Conservation (phyloP, 768 basidiomycete genomes). For the Cystoderma amianthinum region DNA sequence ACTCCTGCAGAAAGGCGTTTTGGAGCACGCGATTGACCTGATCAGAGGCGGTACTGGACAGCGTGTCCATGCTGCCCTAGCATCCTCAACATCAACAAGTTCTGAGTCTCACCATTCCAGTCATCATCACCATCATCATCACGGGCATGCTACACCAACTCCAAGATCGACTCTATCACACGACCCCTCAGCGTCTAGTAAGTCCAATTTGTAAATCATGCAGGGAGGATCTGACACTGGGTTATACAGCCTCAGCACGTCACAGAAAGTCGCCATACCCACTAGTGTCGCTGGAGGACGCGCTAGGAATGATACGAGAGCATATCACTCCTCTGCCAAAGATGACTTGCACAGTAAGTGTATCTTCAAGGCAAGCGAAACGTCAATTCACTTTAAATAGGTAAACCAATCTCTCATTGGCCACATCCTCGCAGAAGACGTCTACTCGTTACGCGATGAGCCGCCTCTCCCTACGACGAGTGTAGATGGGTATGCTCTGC, state of each 20-base stretch:
- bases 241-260: conserved; percentile 55
- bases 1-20: conserved; percentile 49
- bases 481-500: conserved; percentile 84
- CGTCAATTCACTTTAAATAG: conserved; percentile 37
- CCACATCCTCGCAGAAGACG: conserved; percentile 69
- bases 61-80: conserved; percentile 46
- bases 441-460: conserved; percentile 56
- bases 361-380: neutral
- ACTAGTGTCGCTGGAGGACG: conserved; percentile 58
- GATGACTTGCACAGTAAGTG: conserved; percentile 33
- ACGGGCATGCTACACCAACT: conserved; percentile 38
- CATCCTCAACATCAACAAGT: conserved; percentile 23
- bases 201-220: conserved; percentile 10
- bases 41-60: conserved; percentile 62
- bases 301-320: conserved; percentile 47
- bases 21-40: conserved; percentile 68
- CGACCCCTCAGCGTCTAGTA: conserved; percentile 65
- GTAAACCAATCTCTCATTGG: conserved; percentile 49
- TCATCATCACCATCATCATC: conserved; percentile 22
- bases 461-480: conserved; percentile 68
- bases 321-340: conserved; percentile 36
- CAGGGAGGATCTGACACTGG: neutral
- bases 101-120: conserved; percentile 15
- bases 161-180: conserved; percentile 57
- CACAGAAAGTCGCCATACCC: conserved; percentile 76